Conservation (phyloP, 371 early-diverging fungal genomes). For the Mortierella sp. region DNA sequence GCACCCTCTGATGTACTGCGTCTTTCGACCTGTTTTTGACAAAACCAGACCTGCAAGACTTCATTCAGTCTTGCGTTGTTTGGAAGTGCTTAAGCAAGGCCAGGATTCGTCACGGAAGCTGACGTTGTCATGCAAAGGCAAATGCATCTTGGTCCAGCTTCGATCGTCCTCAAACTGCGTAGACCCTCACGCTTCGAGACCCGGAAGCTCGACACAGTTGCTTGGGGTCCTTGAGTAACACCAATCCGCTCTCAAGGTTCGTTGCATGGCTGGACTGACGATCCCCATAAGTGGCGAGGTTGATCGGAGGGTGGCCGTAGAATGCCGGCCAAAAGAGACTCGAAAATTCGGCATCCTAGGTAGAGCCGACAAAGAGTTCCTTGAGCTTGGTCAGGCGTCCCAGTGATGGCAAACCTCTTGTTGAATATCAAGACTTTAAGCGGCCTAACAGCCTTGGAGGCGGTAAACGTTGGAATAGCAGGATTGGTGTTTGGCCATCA, state of each 20-base stretch:
- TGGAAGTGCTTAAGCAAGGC: neutral
- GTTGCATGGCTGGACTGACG: neutral
- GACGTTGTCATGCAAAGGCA: neutral
- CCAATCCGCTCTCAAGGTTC: neutral
- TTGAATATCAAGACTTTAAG: neutral
- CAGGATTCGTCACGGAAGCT: neutral
- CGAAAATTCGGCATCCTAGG: neutral
- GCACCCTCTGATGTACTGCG: too few species aligned
- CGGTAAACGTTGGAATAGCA: neutral
- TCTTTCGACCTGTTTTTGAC: too few species aligned
- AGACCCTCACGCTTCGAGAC: neutral
- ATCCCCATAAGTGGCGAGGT: neutral
- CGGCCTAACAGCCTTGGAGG: too few species aligned
- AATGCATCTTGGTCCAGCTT: neutral
- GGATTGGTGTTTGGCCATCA: too few species aligned
- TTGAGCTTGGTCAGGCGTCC: conserved; percentile 2
- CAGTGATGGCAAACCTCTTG: neutral
- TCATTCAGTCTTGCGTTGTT: too few species aligned
- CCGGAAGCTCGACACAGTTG: neutral
- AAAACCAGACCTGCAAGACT: too few species aligned
- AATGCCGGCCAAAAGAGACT: too few species aligned
- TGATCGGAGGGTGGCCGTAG: too few species aligned
- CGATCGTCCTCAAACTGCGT: neutral
- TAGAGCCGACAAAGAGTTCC: neutral
- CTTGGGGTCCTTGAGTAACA: neutral